These are phyloP conservation scores for Penicillium sp. DNA, from an alignment of 2,329 filamentous ascomycete genomes.

Conservation along the genomic window DNA sequence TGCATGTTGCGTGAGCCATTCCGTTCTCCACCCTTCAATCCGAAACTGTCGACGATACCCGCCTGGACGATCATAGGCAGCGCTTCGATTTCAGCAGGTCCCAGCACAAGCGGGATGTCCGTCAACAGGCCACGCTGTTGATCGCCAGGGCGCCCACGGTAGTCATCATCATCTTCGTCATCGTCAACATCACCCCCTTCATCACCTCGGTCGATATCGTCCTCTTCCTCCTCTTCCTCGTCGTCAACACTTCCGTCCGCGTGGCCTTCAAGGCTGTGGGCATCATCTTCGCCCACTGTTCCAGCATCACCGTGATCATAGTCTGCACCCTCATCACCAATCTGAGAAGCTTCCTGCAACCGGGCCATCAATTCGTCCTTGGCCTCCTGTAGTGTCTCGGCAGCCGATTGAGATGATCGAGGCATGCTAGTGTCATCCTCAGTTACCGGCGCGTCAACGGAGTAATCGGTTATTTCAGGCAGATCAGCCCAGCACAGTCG, in stretches of 20 bases:
- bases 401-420: constrained; percentile 50
- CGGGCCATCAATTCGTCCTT: constrained; percentile 55
- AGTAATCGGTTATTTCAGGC: constrained; percentile 47
- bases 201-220: constrained; percentile 53
- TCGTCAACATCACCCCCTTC: constrained; percentile 57
- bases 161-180: constrained; percentile 56
- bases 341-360: constrained; percentile 48
- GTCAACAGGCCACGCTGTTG: constrained; percentile 77
- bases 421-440: constrained; percentile 51
- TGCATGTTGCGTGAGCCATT: constrained; percentile 74
- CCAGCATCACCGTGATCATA: constrained; percentile 46
- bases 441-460: constrained; percentile 43
- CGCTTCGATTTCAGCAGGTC: constrained; percentile 93
- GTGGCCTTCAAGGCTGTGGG: constrained; percentile 45
- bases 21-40: constrained; percentile 64
- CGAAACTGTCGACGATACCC: constrained; percentile 82
- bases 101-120: constrained; percentile 90
- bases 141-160: constrained; percentile 53
- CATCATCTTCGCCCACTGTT: constrained; percentile 46
- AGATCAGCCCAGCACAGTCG: constrained; percentile 48
- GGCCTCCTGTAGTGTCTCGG: constrained; percentile 53
- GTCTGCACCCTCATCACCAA: constrained; percentile 43
- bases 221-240: constrained; percentile 56
- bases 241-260: constrained; percentile 51
- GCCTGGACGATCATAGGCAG: constrained; percentile 97